Evolutionary conservation across 1,139 yeast genomes (phyloP).

Genomic region (Pichia sp.): DNA sequence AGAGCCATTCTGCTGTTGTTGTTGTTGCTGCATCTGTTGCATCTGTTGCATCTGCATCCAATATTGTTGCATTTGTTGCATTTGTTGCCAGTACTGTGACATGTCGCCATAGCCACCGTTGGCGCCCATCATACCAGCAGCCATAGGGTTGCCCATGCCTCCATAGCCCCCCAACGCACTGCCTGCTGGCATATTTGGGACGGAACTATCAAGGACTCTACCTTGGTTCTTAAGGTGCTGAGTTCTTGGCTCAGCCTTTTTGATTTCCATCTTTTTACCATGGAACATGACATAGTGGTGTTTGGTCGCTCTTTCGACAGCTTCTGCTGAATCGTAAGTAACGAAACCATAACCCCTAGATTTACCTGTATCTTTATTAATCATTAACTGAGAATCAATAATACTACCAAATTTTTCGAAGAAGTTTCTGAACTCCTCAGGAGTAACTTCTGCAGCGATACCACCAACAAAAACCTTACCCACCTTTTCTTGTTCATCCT

Average conservation of each 20-base stretch:
- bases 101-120: conserved; percentile 33
- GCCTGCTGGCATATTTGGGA: not conserved
- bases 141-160: not conserved
- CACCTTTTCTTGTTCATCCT: conserved; percentile 96
- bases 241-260: conserved; percentile 95
- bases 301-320: conserved; percentile 86
- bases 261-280: conserved; percentile 91
- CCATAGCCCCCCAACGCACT: conserved; percentile 1
- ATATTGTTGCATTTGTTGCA: conserved; percentile 41
- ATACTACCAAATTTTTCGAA: conserved; percentile 89
- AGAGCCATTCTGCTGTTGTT: conserved; percentile 9
- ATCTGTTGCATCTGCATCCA: conserved; percentile 21
- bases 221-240: conserved; percentile 32
- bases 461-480: conserved; percentile 99
- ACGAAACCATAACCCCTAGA: conserved; percentile 98
- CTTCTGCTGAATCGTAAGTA: conserved; percentile 92
- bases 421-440: conserved; percentile 80
- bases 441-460: conserved; percentile 91
- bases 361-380: conserved; percentile 96
- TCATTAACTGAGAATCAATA: conserved; percentile 95
- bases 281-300: conserved; percentile 77
- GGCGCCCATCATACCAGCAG: not conserved
- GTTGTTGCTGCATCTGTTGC: conserved; percentile 24
- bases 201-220: conserved; percentile 25
- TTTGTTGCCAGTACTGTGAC: conserved; percentile 68